These are phyloP conservation scores for Echinochloa phyllopogon DNA, from an alignment of 176 grass and related monocot species.

Conservation along the genomic window DNA sequence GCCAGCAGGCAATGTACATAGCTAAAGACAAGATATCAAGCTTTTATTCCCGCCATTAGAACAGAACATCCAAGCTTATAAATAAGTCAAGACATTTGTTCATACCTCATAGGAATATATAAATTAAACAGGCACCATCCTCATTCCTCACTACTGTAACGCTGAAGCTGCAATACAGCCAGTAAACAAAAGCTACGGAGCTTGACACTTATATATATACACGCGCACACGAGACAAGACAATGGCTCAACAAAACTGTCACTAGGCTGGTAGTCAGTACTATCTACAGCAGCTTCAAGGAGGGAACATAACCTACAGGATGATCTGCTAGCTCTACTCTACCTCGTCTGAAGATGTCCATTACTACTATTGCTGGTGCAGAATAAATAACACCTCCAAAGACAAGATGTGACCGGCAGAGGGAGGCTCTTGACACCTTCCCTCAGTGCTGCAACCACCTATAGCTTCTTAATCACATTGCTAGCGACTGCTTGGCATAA, in stretches of 20 bases:
- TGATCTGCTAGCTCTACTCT: constrained; percentile 28
- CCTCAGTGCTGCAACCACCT: not conserved
- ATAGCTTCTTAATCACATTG: constrained; percentile 37
- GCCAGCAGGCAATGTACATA: not conserved
- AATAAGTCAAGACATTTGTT: constrained; percentile 1
- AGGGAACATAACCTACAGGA: constrained; percentile 6
- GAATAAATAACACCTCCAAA: constrained; percentile 37
- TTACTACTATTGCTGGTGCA: constrained; percentile 1
- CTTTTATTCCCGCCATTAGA: not conserved
- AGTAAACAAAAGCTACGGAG: constrained; percentile 21
- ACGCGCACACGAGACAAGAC: not conserved
- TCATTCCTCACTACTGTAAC: constrained; percentile 18
- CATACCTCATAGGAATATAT: not conserved
- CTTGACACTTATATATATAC: constrained; percentile 38
- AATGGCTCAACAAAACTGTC: constrained; percentile 38
- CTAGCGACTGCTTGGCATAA: constrained; percentile 50
- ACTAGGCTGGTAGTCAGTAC: constrained; percentile 21
- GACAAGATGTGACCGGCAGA: not conserved
- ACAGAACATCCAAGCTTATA: not conserved
- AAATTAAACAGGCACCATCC: not conserved
- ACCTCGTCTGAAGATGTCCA: constrained; percentile 6
- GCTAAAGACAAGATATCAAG: not conserved
- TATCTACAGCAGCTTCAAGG: constrained; percentile 36
- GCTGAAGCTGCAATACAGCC: constrained; percentile 30
- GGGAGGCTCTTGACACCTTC: not conserved